A percentile compares a stretch with the other conserved stretches of the same genome.
phyloP scores from a whole-genome alignment of 1,139 yeast genomes.

The Blastobotrys niveus region DNA sequence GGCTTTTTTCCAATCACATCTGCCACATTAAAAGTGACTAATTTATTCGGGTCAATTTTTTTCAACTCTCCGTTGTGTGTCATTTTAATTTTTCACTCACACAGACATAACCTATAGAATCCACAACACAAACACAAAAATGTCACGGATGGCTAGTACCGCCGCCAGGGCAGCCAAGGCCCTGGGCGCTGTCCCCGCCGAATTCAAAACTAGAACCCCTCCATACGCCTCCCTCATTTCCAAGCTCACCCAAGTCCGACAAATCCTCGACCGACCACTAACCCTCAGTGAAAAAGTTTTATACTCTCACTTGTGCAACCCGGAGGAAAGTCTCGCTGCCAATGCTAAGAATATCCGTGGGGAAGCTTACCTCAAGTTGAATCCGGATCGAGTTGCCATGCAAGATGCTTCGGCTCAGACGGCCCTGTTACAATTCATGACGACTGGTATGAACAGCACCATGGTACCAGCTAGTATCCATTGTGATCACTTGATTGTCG shows the following conservation, averaged over 20 bases:
- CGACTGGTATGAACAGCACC: slow-evolving; percentile 81
- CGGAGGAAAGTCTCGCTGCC: slow-evolving; percentile 64
- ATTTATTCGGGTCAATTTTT: too few species aligned
- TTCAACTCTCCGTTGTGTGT: too few species aligned
- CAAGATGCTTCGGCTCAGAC: slow-evolving; percentile 99
- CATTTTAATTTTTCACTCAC: too few species aligned
- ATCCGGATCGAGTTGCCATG: slow-evolving; percentile 99
- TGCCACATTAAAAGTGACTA: too few species aligned
- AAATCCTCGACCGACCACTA: slow-evolving; percentile 65
- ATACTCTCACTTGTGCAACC: slow-evolving; percentile 82
- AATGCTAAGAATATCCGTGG: slow-evolving; percentile 59
- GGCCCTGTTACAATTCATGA: slow-evolving; percentile 95
- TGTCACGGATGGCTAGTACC: slow-evolving; percentile 16
- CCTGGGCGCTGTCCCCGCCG: slow-evolving; percentile 30
- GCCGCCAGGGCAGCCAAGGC: slow-evolving; percentile 9
- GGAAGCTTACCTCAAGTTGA: slow-evolving; percentile 72
- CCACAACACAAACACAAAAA: too few species aligned
- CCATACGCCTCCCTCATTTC: slow-evolving; percentile 73
- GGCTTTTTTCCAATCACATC: too few species aligned
- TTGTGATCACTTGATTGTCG: slow-evolving; percentile 96
- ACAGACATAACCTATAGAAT: too few species aligned
- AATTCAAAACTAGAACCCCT: slow-evolving; percentile 66
- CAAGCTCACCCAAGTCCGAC: slow-evolving; percentile 58
- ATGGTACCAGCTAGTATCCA: slow-evolving; percentile 94
- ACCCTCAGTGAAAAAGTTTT: slow-evolving; percentile 91